A percentile compares a stretch with the other conserved stretches of the same genome.
Evolutionary conservation across 257 asterid genomes (phyloP).

Genomic region (Solanum appendiculatum): DNA sequence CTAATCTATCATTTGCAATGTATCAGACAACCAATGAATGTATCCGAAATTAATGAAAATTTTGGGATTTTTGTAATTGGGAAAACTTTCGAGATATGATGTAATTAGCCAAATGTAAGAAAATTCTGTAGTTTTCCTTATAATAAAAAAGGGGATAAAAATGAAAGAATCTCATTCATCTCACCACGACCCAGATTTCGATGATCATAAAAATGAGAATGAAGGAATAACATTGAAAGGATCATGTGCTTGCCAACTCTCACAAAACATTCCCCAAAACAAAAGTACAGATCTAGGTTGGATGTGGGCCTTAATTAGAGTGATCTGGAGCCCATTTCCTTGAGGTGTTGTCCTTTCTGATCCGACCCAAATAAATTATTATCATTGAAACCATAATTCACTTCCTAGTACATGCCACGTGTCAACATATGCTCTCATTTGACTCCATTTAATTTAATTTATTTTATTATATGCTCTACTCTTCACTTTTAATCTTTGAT

Average conservation of each 20-base stretch:
- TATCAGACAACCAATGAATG: no score
- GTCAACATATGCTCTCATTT: not conserved
- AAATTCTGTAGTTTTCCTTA: no score
- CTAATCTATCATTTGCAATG: no score
- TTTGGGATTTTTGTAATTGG: no score
- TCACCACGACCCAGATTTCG: accelerated
- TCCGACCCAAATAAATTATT: not conserved
- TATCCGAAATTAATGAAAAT: no score
- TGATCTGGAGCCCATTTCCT: not conserved
- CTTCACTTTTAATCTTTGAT: not conserved
- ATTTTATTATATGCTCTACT: not conserved
- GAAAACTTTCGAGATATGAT: no score
- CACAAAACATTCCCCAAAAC: not conserved
- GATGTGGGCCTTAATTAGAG: not conserved
- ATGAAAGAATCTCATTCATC: not conserved
- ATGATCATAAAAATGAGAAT: not conserved
- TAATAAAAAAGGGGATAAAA: no score
- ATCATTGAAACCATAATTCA: not conserved
- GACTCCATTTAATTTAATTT: no score
- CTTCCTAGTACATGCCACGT: not conserved
- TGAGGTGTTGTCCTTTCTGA: not conserved
- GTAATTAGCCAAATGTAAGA: no score
- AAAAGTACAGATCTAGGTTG: not conserved
- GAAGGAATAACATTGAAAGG: not conserved
- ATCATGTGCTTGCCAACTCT: not conserved